phyloP scores from a whole-genome alignment of 169 alveolate species.

The Miamiensis avidus region DNA sequence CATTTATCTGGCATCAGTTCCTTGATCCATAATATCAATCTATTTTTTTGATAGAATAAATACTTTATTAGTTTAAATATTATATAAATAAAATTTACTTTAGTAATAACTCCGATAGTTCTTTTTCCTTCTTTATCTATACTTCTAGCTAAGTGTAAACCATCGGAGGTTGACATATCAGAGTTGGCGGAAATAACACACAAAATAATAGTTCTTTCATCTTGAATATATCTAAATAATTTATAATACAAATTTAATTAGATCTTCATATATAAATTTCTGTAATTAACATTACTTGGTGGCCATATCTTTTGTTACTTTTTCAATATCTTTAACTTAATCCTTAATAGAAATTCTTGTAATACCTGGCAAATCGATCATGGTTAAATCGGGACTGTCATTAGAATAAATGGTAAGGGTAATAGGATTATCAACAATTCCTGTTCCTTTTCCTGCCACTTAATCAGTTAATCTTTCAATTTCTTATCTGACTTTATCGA shows the following conservation, averaged over 20 bases:
- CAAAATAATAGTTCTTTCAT: constrained; percentile 96
- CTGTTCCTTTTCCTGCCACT: constrained; percentile 93
- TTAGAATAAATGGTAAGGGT: constrained; percentile 94
- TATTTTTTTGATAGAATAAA: constrained; percentile 17
- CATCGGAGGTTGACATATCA: constrained; percentile 97
- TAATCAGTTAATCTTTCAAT: constrained; percentile 91
- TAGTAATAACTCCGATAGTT: constrained; percentile 96
- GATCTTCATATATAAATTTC: not conserved
- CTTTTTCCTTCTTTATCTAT: constrained; percentile 97
- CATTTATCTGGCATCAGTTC: constrained; percentile 97
- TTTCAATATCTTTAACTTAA: constrained; percentile 94
- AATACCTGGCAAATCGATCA: constrained; percentile 99
- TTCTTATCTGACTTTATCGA: constrained; percentile 90
- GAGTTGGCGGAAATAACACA: constrained; percentile 98
- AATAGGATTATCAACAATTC: constrained; percentile 98
- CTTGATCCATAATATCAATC: constrained; percentile 98
- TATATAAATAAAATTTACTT: not conserved
- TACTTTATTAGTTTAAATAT: not conserved
- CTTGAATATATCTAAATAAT: constrained; percentile 89
- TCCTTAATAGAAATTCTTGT: constrained; percentile 96
- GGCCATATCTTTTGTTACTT: constrained; percentile 88
- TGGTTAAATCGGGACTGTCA: constrained; percentile 96
- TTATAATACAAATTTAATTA: not conserved
- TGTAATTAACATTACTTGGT: not conserved
- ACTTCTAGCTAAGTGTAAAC: constrained; percentile 94